Conservation (phyloP, 352 stramenopile species). For the Globisporangium okanoganense region DNA sequence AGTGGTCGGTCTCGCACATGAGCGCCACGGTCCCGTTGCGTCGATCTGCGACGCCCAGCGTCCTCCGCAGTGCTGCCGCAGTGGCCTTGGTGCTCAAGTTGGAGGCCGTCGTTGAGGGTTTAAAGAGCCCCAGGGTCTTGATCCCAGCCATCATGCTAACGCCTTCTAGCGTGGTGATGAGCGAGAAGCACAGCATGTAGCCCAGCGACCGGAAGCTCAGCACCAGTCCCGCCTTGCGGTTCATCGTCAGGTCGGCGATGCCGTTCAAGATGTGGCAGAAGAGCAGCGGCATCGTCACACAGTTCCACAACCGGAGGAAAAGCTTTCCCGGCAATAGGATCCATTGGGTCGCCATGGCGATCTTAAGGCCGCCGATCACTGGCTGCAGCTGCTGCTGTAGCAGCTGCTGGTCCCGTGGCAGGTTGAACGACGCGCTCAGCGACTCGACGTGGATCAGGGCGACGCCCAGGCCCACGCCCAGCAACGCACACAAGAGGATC, state of each 20-base stretch:
- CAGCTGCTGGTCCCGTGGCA: constrained; percentile 18
- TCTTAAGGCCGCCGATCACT: constrained; percentile 26
- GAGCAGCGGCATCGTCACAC: constrained; percentile 33
- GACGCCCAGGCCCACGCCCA: constrained; percentile 33
- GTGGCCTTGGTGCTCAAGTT: background rate
- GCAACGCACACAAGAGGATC: constrained; percentile 23
- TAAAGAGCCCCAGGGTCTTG: constrained; percentile 26
- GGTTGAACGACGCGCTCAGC: constrained; percentile 24
- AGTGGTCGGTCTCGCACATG: constrained; percentile 24
- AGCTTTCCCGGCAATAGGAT: constrained; percentile 39
- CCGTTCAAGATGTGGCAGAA: constrained; percentile 45
- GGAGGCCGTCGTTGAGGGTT: background rate
- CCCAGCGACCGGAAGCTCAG: constrained; percentile 32
- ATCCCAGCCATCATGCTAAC: constrained; percentile 29
- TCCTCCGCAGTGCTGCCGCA: constrained; percentile 14
- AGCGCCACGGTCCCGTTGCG: constrained; percentile 29
- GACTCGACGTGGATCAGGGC: constrained; percentile 25
- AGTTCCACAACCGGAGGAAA: constrained; percentile 46
- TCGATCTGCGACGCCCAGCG: constrained; percentile 16
- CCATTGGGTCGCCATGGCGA: constrained; percentile 28
- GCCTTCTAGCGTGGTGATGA: constrained; percentile 32
- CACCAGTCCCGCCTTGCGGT: constrained; percentile 26
- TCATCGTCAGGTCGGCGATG: constrained; percentile 40
- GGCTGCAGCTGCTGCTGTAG: constrained; percentile 12
- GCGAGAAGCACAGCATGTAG: constrained; percentile 28